Evolutionary conservation across 768 basidiomycete genomes (phyloP).

Genomic region (Kwoniella shandongensis): DNA sequence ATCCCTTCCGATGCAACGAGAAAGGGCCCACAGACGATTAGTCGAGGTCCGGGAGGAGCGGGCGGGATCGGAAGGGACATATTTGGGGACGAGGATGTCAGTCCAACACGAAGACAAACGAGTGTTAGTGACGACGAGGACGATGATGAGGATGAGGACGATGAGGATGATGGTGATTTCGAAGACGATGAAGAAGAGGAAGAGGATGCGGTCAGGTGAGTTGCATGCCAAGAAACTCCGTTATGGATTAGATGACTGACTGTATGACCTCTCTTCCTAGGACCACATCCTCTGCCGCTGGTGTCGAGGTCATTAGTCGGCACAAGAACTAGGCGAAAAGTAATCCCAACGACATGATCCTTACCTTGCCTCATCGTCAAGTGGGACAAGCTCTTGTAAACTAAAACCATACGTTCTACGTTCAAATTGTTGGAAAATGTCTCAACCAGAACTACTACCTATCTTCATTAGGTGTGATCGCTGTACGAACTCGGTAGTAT

Average conservation of each 20-base stretch:
- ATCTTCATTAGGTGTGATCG: no score
- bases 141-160: constrained; percentile 30
- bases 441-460: no score
- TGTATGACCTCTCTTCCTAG: no score
- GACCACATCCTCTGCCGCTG: constrained; percentile 49
- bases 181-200: constrained; percentile 40
- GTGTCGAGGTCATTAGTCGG: constrained; percentile 50
- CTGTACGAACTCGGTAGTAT: no score
- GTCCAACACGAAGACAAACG: not conserved
- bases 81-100: constrained; percentile 7
- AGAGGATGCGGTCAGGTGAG: constrained; percentile 27
- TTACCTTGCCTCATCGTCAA: no score
- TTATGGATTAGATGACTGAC: not conserved
- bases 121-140: constrained; percentile 23
- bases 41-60: constrained; percentile 28
- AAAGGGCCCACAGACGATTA: not conserved
- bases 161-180: constrained; percentile 31
- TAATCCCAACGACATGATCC: no score
- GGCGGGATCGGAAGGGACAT: not conserved
- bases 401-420: no score
- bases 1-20: constrained; percentile 7
- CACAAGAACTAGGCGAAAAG: constrained; percentile 32
- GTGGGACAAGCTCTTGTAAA: no score
- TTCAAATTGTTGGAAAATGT: no score
- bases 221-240: not conserved